These are phyloP conservation scores for Phalaenopsis equestris DNA, from an alignment of 106 monocot genomes.

Conservation along the genomic window DNA sequence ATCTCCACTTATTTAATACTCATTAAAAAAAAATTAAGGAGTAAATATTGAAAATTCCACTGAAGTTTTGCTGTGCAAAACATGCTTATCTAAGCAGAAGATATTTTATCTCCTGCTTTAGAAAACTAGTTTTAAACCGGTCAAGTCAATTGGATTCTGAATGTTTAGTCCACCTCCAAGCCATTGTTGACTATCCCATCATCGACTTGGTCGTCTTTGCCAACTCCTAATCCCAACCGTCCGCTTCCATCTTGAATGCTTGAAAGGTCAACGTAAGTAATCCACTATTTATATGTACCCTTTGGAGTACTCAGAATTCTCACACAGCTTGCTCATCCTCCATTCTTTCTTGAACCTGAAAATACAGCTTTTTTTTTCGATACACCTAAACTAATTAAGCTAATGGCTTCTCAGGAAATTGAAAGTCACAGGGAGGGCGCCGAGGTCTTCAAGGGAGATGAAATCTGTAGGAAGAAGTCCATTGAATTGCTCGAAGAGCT, in stretches of 20 bases:
- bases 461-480: constrained; percentile 5
- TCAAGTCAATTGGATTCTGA: too few relatives aligned
- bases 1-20: too few relatives aligned
- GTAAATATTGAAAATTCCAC: too few relatives aligned
- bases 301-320: background rate
- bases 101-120: too few relatives aligned
- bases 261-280: too few relatives aligned
- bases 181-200: background rate
- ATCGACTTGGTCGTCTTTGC: background rate
- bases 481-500: constrained; percentile 17
- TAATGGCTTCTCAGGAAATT: constrained; percentile 13
- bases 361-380: background rate
- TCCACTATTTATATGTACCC: background rate
- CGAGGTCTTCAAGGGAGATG: background rate
- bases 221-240: background rate
- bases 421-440: constrained; percentile 7
- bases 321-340: background rate
- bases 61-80: too few relatives aligned
- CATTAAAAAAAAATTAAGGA: too few relatives aligned
- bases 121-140: too few relatives aligned
- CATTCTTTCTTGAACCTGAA: background rate
- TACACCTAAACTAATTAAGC: background rate
- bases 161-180: background rate
- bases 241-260: background rate
- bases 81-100: too few relatives aligned